Percentiles rank a stretch among this genome's conserved stretches.
Conservation (phyloP, 106 monocot genomes). For the Dioscorea zingiberensis region DNA sequence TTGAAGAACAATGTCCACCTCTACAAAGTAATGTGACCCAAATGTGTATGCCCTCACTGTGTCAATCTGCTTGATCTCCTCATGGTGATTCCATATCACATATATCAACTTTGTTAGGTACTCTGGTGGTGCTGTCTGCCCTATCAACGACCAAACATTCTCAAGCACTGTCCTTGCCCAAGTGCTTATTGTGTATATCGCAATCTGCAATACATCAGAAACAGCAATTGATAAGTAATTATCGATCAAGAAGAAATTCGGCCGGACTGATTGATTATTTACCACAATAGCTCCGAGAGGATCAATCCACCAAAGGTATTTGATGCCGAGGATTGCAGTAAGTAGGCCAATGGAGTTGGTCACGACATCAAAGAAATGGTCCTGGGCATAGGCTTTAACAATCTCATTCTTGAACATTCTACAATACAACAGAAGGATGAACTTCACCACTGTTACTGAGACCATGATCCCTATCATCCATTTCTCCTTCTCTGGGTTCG, state of each 20-base stretch:
- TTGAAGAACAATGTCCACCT: constrained; percentile 41
- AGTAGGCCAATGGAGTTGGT: constrained; percentile 75
- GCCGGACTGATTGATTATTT: no score
- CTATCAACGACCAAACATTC: constrained; percentile 34
- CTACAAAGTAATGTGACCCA: constrained; percentile 37
- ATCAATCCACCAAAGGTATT: constrained; percentile 78
- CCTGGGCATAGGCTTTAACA: constrained; percentile 82
- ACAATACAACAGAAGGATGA: constrained; percentile 71
- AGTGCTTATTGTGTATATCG: constrained; percentile 32
- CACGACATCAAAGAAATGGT: constrained; percentile 89
- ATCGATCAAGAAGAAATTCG: no score
- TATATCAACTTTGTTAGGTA: constrained; percentile 40
- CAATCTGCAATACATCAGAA: constrained; percentile 31
- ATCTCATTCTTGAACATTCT: constrained; percentile 73
- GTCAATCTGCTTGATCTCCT: constrained; percentile 34
- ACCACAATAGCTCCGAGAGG: constrained; percentile 81
- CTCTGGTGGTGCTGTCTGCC: constrained; percentile 36
- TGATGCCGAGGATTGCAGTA: constrained; percentile 51
- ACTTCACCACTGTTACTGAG: constrained; percentile 61
- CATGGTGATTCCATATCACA: constrained; percentile 44
- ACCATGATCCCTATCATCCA: constrained; percentile 89
- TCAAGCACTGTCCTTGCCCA: constrained; percentile 39
- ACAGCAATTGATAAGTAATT: no score
- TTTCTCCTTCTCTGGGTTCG: constrained; percentile 26
- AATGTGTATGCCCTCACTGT: constrained; percentile 41